phyloP scores from a whole-genome alignment of 108 stramenopile species.

The Stephanodiscus triporus region DNA sequence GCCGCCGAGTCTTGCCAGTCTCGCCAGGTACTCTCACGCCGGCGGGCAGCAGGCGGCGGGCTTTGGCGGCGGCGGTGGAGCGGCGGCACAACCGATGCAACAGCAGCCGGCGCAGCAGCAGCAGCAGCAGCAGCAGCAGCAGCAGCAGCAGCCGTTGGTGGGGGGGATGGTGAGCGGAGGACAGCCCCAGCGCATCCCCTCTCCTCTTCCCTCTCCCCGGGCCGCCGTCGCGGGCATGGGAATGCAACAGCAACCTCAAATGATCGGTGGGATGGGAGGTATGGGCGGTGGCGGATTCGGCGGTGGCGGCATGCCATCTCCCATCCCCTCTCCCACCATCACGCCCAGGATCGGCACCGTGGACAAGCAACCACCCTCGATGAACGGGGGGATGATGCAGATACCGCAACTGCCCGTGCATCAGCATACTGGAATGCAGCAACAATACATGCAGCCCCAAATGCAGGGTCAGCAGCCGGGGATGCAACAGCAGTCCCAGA shows the following conservation, averaged over 20 bases:
- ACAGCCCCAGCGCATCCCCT: conserved; percentile 3
- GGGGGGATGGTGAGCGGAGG: not conserved
- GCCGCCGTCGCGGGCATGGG: not conserved
- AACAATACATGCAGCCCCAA: conserved; percentile 9
- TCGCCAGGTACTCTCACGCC: conserved; percentile 51
- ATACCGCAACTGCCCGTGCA: not conserved
- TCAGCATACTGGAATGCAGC: not conserved
- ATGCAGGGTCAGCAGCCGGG: conserved; percentile 15
- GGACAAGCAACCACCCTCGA: not conserved
- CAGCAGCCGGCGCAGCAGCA: conserved; percentile 24
- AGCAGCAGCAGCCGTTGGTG: not conserved
- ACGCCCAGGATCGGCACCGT: not conserved
- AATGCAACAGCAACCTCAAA: conserved; percentile 1
- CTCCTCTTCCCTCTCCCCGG: not conserved
- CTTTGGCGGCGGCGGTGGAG: not conserved
- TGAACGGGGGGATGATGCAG: conserved; percentile 5
- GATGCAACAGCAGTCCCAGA: conserved; percentile 37
- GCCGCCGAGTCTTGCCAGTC: conserved; percentile 59
- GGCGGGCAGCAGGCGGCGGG: conserved; percentile 30
- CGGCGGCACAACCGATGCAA: not conserved
- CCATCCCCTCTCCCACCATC: too few relatives aligned
- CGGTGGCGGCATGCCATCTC: too few relatives aligned
- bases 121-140: conserved; percentile 22
- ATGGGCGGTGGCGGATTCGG: too few relatives aligned
- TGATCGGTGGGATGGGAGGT: not conserved